These are phyloP conservation scores for Fagopyrum esculentum DNA, from an alignment of 148 eudicot genomes.

Conservation along the genomic window DNA sequence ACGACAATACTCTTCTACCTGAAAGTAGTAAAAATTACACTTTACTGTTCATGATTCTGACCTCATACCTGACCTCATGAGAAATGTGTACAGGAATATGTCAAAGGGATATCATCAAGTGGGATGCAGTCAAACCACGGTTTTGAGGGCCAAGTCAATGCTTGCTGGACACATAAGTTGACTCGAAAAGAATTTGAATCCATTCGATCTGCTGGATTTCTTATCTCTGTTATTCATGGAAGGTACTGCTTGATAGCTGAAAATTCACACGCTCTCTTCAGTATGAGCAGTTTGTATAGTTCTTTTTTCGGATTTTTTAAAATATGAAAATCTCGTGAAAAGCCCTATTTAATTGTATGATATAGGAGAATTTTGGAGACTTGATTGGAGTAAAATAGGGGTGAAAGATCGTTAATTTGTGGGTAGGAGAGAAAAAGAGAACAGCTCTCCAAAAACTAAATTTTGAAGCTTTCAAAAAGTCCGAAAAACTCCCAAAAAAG, in stretches of 20 bases:
- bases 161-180: slow-evolving; percentile 93
- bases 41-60: neutral
- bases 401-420: too few relatives aligned
- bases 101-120: slow-evolving; percentile 64
- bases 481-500: too few relatives aligned
- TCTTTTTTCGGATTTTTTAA: too few relatives aligned
- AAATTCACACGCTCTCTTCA: neutral
- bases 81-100: slow-evolving; percentile 61
- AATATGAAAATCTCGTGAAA: too few relatives aligned
- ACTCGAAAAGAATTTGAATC: slow-evolving; percentile 51
- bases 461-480: too few relatives aligned
- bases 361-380: too few relatives aligned
- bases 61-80: neutral
- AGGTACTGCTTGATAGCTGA: slow-evolving; percentile 34
- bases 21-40: neutral
- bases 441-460: too few relatives aligned
- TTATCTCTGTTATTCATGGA: slow-evolving; percentile 89
- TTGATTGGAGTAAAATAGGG: too few relatives aligned
- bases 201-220: slow-evolving; percentile 60
- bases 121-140: slow-evolving; percentile 94
- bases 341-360: too few relatives aligned
- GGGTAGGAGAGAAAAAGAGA: too few relatives aligned
- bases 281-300: too few relatives aligned
- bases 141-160: slow-evolving; percentile 86
- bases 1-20: neutral